These are phyloP conservation scores for Cutaneotrichosporon sp. DNA, from an alignment of 1,284 basidiomycete genomes.

Conservation along the genomic window DNA sequence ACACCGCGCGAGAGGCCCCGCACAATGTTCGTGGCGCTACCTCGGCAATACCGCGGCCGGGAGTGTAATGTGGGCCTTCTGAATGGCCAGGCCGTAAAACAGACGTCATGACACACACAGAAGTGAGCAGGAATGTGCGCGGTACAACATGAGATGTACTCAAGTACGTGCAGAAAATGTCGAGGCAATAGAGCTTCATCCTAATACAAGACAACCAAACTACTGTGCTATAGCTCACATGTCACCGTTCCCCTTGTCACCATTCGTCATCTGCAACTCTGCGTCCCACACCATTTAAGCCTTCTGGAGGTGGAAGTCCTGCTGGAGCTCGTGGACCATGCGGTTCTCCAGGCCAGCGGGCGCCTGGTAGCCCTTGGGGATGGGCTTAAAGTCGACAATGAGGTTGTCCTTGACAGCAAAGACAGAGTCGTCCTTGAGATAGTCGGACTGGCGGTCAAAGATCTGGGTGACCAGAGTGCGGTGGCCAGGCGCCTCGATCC, in stretches of 20 bases:
- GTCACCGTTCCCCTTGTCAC: neutral
- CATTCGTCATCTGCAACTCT: neutral
- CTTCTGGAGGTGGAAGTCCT: constrained; percentile 29
- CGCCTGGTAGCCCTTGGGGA: constrained; percentile 18
- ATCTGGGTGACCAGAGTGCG: constrained; percentile 43
- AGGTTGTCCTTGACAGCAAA: constrained; percentile 50
- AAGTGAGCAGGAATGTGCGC: neutral
- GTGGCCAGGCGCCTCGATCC: constrained; percentile 35
- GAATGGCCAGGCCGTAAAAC: neutral
- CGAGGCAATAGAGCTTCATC: constrained; percentile 1
- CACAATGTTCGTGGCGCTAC: neutral
- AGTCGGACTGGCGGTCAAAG: constrained; percentile 47
- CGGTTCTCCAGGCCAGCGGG: constrained; percentile 20
- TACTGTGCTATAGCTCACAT: neutral
- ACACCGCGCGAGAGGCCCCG: constrained; percentile 10
- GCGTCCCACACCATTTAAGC: neutral
- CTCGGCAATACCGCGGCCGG: neutral
- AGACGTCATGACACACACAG: neutral
- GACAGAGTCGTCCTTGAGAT: constrained; percentile 51
- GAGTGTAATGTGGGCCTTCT: neutral
- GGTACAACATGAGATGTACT: no score
- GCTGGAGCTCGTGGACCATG: constrained; percentile 28
- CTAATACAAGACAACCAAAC: constrained; percentile 9
- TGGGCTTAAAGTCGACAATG: constrained; percentile 29
- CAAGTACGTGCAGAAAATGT: neutral